phyloP scores from a whole-genome alignment of 2,329 filamentous ascomycete species.

The Claviceps fusiformis region DNA sequence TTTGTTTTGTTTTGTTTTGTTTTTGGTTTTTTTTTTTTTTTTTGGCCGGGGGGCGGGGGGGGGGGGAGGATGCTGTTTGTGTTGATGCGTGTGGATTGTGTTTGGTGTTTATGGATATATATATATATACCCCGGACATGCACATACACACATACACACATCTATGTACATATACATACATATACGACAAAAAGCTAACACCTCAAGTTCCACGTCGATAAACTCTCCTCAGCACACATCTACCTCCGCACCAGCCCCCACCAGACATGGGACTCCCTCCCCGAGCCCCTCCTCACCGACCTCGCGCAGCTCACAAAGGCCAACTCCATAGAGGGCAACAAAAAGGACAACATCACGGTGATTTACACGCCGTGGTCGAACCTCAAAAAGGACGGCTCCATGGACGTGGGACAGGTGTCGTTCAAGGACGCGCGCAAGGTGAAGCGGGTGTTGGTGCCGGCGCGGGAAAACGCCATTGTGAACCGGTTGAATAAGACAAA shows the following conservation, averaged over 20 bases:
- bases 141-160: no score
- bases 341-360: slow-evolving; percentile 92
- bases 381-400: slow-evolving; percentile 85
- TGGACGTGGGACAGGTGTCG: slow-evolving; percentile 88
- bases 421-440: slow-evolving; percentile 86
- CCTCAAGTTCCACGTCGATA: slow-evolving; percentile 83
- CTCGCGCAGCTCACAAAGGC: slow-evolving; percentile 97
- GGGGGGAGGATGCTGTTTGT: no score
- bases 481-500: slow-evolving; percentile 98
- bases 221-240: slow-evolving; percentile 90
- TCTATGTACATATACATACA: no score
- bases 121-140: no score
- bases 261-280: slow-evolving; percentile 73
- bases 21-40: no score
- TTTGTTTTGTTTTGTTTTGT: no score
- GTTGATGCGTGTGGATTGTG: no score
- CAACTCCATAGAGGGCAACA: slow-evolving; percentile 98
- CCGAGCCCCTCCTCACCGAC: slow-evolving; percentile 61
- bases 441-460: slow-evolving; percentile 64
- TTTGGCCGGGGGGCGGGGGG: no score
- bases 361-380: slow-evolving; percentile 99
- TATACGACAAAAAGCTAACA: no score
- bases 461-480: slow-evolving; percentile 78
- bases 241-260: slow-evolving; percentile 68
- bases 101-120: no score